Conservation (phyloP, 129 eudicot genomes). For the Cynara cardunculus region DNA sequence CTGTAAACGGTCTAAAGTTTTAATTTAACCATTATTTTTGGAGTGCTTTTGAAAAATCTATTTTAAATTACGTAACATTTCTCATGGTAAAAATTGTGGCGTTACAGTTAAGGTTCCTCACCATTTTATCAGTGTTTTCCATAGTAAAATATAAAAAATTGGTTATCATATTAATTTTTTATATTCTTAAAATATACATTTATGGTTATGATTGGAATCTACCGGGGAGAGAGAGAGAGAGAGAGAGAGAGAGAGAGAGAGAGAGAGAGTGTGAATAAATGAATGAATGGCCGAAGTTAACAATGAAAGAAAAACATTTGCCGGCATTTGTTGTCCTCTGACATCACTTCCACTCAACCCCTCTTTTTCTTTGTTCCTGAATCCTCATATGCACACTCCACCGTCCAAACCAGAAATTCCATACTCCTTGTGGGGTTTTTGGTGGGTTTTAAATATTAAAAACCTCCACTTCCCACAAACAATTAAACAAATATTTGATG, state of each 20-base stretch:
- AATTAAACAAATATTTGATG: conserved; percentile 1
- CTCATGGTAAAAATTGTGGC: no score
- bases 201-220: background rate
- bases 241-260: no score
- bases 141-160: no score
- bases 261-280: no score
- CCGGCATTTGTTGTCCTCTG: conserved; percentile 8
- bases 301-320: background rate
- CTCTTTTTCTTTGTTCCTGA: conserved; percentile 27
- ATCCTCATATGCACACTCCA: conserved; percentile 28
- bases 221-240: no score
- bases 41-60: no score
- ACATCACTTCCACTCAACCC: conserved; percentile 25
- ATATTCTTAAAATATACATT: background rate
- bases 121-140: no score
- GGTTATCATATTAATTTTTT: no score
- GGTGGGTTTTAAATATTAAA: conserved; percentile 36
- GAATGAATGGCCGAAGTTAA: background rate
- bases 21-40: no score
- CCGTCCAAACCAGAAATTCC: conserved; percentile 46
- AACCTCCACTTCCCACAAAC: conserved; percentile 13
- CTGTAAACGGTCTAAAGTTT: no score
- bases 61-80: no score
- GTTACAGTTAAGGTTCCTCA: no score
- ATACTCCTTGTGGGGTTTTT: conserved; percentile 44